These are phyloP conservation scores for Hygrophoropsis aurantiaca DNA, from an alignment of 768 basidiomycete species.

Conservation along the genomic window DNA sequence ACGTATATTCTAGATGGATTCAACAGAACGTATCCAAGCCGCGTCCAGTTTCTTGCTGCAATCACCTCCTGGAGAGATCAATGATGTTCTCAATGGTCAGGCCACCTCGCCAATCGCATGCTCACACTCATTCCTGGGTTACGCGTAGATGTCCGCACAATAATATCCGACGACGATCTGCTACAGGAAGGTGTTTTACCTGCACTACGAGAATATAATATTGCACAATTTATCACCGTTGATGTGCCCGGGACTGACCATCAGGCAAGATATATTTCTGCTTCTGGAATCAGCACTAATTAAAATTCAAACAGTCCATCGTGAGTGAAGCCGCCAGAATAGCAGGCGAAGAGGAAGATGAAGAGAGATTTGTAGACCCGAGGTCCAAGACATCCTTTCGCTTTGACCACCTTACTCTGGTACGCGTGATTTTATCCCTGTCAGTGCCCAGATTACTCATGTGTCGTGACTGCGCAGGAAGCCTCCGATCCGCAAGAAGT, in stretches of 20 bases:
- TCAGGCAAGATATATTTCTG: constrained; percentile 51
- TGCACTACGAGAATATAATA: constrained; percentile 81
- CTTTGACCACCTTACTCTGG: constrained; percentile 85
- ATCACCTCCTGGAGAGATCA: constrained; percentile 94
- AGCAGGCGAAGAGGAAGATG: constrained; percentile 38
- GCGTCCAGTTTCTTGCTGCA: constrained; percentile 84
- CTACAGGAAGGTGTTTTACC: constrained; percentile 78
- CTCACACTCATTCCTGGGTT: constrained; percentile 5
- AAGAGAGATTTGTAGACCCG: constrained; percentile 82
- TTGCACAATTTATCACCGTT: constrained; percentile 83
- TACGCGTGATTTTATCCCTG: constrained; percentile 35
- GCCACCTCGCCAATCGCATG: constrained; percentile 5
- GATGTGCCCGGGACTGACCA: constrained; percentile 78
- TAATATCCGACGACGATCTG: constrained; percentile 84
- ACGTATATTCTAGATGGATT: too few species aligned
- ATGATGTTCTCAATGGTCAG: constrained; percentile 89
- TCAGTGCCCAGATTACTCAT: neutral
- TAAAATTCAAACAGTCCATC: constrained; percentile 64
- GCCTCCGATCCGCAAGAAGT: constrained; percentile 69
- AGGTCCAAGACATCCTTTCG: constrained; percentile 73
- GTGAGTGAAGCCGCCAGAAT: constrained; percentile 72
- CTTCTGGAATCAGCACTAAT: constrained; percentile 4
- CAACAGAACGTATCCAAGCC: constrained; percentile 62
- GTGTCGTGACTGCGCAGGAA: constrained; percentile 49
- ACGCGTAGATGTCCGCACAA: constrained; percentile 78